Base-by-base conservation (phyloP, 495 filamentous ascomycete genomes). In the Penicillium fimorum region DNA sequence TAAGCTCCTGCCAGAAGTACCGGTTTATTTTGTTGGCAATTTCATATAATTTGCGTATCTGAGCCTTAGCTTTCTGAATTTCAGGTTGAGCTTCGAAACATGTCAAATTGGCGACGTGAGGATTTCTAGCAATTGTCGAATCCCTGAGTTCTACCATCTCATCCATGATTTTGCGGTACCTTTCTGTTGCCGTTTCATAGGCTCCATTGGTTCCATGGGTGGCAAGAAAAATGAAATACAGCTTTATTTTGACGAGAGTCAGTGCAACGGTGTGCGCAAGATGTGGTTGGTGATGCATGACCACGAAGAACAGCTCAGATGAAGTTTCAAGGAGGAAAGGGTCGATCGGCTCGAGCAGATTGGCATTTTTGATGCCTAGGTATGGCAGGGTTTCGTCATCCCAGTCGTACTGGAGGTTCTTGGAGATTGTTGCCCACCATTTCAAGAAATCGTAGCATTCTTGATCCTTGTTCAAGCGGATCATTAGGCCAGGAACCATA, bases 361-460 rank as follows among this genome's bases (percentile, higher is more conserved):
- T 63, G 20, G 59, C 66, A 24, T 65, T 49, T 33, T 62, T 64
- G 58, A 70, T 52, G 45, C 72, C 54, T 11, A 69, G 62, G 46
- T 55, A 74, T 10, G 66, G 64, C 5, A 47, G 2, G 45, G 52
- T 32, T 41, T 58, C 59, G 50, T 79, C 59, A 18, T 61, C 66
- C 71, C 64, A 77, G 42, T 78, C 65, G 50, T 79, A 74, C 7
- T 62, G 44, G 12, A 50, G 22, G 10, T 66, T 48, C 25, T 61
- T 35, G 12, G 47, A 63, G n/a, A 51, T 65, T 20, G 63, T 70
- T 4, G 20, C 57, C 64, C 68, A 82, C 76, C 75, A 82, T 57
- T 80, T 82, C 24, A 77, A 53, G 55, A 83, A 82, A 50, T 83
- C 77, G 57, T 84, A 85, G 67, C 70, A 79, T 51, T 82, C 75